Evolutionary conservation across 2,329 filamentous ascomycete species (phyloP), one percentile per base, ranked within the genome.

Genomic region (Metarhizium anisopliae): DNA sequence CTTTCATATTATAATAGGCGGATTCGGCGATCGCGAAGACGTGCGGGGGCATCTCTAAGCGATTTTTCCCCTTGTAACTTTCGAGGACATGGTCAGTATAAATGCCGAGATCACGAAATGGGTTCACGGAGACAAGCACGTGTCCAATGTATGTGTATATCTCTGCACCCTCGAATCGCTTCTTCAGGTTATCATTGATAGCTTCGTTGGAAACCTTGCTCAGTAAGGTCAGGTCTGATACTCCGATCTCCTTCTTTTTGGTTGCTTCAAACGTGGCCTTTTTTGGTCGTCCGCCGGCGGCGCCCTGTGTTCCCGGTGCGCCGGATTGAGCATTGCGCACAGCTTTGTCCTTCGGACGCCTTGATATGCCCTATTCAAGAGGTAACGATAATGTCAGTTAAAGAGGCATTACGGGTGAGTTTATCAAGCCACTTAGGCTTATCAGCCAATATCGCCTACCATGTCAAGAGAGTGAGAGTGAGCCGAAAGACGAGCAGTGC

Each of bases 111-210:
- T 99, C 94, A 69, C 90, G 86, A 74, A 99, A 99, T 40, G 94
- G 94, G 73, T 99, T 99, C 72, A 99, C 94, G 43, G 94, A 97
- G 64, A 99, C 94, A 81, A 99, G 74, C 73, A 99, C 94, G 87
- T 97, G 93, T 76, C 94, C 94, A 71, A 99, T 99, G 74, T 99
- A 99, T 68, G 94, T 99, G 77, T 99, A 99, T 71, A 99, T 99
- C 75, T 99, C 93, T 72, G 82, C 87, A 79, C 93, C 92, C 70
- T 97, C 90, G 73, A 99, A 99, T 59, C 94, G 86, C 78, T 97
- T 95, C 80, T 96, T 96, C 72, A 99, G 72, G 72, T 99, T 99
- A 56, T 97, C 94, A 76, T 99, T 99, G 79, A 99, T 99, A 59
- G 93, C 92, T 73, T 99, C 94, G 73, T 99, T 97, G 62, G 92